Evolutionary conservation across 352 stramenopile species (phyloP).

Genomic region (Globisporangium sylvaticum): DNA sequence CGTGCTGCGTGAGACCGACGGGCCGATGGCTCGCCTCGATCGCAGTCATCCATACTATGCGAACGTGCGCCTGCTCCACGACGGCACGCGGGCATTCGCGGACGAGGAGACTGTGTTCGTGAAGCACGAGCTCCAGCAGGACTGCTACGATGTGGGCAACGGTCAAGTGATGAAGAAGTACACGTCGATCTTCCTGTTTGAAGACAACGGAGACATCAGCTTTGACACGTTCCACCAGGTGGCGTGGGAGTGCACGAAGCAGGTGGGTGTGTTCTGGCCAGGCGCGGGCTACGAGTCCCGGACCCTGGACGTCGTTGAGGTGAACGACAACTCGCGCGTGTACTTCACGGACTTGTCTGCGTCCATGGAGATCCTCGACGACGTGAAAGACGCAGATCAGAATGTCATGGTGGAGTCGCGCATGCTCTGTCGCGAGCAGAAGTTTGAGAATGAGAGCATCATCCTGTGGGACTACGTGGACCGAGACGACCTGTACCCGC

Average conservation of each 20-base stretch:
- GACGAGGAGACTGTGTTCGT: conserved; percentile 30
- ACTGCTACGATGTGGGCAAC: conserved; percentile 24
- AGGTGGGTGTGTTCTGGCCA: conserved; percentile 56
- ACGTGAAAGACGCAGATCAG: conserved; percentile 17
- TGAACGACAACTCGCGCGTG: conserved; percentile 26
- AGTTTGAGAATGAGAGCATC: conserved; percentile 25
- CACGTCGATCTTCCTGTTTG: conserved; percentile 58
- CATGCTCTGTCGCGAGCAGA: conserved; percentile 46
- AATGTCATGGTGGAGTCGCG: conserved; percentile 53
- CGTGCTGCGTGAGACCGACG: conserved; percentile 49
- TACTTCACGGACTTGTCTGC: conserved; percentile 47
- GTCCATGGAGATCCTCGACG: conserved; percentile 37
- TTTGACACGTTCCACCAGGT: conserved; percentile 40
- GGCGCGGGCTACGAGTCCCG: conserved; percentile 33
- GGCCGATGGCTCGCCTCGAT: conserved; percentile 23
- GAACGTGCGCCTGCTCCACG: conserved; percentile 43
- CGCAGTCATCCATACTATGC: conserved; percentile 31
- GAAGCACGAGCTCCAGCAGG: conserved; percentile 31
- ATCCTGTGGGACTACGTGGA: conserved; percentile 71
- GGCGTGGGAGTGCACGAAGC: conserved; percentile 43
- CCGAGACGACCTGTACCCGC: conserved; percentile 49
- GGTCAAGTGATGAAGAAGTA: conserved; percentile 68
- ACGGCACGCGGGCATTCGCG: conserved; percentile 38
- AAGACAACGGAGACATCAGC: conserved; percentile 28
- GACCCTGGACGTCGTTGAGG: conserved; percentile 28